Evolutionary conservation across 371 early-diverging fungal species (phyloP).

Genomic region (Mucor lusitanicus): DNA sequence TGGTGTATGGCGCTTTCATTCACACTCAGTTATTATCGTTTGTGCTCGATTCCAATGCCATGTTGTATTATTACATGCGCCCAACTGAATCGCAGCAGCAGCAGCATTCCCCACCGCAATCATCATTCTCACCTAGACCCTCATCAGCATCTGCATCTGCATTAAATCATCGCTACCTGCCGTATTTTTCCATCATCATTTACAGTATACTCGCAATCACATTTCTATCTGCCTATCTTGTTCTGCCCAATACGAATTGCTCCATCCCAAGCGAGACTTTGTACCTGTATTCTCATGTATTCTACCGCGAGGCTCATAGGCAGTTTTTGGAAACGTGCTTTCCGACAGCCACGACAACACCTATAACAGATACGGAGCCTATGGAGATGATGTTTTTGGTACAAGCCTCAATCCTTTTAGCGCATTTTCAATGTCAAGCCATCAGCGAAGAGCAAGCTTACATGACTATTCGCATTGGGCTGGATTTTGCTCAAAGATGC

Average conservation of each 20-base stretch:
- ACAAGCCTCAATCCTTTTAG: conserved; percentile 32
- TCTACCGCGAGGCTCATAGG: conserved; percentile 35
- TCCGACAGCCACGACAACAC: conserved; percentile 6
- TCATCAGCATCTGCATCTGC: background rate
- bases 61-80: background rate
- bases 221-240: conserved; percentile 35
- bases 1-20: conserved; percentile 37
- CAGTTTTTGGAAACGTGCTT: conserved; percentile 29
- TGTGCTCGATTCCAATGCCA: conserved; percentile 7
- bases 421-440: conserved; percentile 41
- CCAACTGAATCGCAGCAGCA: background rate
- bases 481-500: conserved; percentile 3
- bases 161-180: background rate
- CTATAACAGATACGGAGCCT: background rate
- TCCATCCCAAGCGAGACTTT: background rate
- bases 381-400: conserved; percentile 11
- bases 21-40: conserved; percentile 8
- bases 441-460: conserved; percentile 37
- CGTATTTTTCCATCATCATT: conserved; percentile 15
- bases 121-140: background rate
- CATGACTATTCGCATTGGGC: conserved; percentile 16
- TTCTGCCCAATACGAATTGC: conserved; percentile 13
- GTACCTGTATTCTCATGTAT: conserved; percentile 9
- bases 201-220: conserved; percentile 35
- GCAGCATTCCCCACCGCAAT: background rate